Evolutionary conservation across 116 monocot genomes (phyloP), one percentile per base, ranked within the genome.

Genomic region (Dioscorea cayenensis): DNA sequence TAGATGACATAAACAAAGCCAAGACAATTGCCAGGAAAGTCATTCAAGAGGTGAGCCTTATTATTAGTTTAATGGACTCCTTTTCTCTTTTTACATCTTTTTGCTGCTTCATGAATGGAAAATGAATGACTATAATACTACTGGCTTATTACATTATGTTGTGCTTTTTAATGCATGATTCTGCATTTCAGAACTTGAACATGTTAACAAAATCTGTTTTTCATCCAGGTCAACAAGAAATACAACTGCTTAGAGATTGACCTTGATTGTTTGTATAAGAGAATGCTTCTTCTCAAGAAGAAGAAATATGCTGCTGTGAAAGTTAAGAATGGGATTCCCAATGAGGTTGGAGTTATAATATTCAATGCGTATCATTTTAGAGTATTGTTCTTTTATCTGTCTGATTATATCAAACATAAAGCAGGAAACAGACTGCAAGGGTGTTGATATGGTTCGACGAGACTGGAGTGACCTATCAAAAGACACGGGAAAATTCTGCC

Each of bases 301-400:
- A n/a, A 97, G 80, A 97, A 97, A 78, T 97, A 97, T 81, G 97
- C 97, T 73, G 97, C 90, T 62, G 87, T 97, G n/a, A 97, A 97
- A 78, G 83, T 93, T 60, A 89, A 78, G 79, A 86, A 93, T 80
- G 90, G 88, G 38, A 83, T 43, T 73, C 77, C 75, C 52, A 79
- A 82, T 71, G 90, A 97, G 93, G 97, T 96, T 73, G 27, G 67
- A 69, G 9, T 52, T 69, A 6, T 43, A 49, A n/a, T n/a, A n/a
- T n/a, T n/a, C n/a, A n/a, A n/a, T n/a, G n/a, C n/a, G n/a, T n/a
- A n/a, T n/a, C n/a, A 68, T 19, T 55, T 55, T 14, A 2, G 3
- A 19, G 0, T 1, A 55, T 1, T 55, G 52, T 55, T 17, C 16
- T 27, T 14, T 6, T 4, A 27, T 59, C 49, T 14, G 21, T 38